These are phyloP conservation scores for Furcasterigmium furcatum DNA, from an alignment of 2,329 filamentous ascomycete genomes.

Conservation along the genomic window DNA sequence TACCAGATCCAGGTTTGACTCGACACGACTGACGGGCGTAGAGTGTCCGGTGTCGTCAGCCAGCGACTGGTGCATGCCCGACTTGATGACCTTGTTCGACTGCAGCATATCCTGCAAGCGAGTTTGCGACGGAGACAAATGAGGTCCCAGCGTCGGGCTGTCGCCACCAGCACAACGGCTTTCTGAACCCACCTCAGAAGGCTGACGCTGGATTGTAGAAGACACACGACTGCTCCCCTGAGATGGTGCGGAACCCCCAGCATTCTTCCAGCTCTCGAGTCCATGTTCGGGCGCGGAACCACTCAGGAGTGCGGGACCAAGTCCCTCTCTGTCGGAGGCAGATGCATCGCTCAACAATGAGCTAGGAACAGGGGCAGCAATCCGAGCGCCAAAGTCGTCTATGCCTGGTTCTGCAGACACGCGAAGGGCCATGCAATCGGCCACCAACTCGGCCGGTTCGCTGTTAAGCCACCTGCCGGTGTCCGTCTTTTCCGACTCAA, in stretches of 20 bases:
- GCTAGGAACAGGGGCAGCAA: conserved; percentile 11
- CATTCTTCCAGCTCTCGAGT: conserved; percentile 49
- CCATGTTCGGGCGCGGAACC: conserved; percentile 23
- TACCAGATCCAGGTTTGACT: conserved; percentile 24
- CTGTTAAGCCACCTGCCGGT: conserved; percentile 75
- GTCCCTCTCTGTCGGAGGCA: conserved; percentile 25
- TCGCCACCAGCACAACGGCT: conserved; percentile 32
- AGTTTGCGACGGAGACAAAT: conserved; percentile 48
- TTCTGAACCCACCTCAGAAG: conserved; percentile 30
- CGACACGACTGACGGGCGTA: conserved; percentile 47
- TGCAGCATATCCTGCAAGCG: conserved; percentile 59
- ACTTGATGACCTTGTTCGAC: conserved; percentile 56
- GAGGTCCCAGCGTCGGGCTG: conserved; percentile 60
- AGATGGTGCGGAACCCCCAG: conserved; percentile 46
- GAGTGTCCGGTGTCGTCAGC: conserved; percentile 57
- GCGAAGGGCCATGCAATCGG: conserved; percentile 73
- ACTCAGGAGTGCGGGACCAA: conserved; percentile 37
- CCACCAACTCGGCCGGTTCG: conserved; percentile 75
- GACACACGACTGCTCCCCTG: conserved; percentile 32
- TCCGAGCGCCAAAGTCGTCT: conserved; percentile 9
- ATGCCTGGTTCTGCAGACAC: conserved; percentile 16
- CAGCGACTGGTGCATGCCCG: conserved; percentile 50
- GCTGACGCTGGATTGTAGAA: conserved; percentile 33
- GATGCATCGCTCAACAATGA: conserved; percentile 20
- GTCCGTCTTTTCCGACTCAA: conserved; percentile 77